Percentiles rank a stretch among this genome's conserved stretches.
phyloP scores from a whole-genome alignment of 805 yeast species.

The Nakazawaea ernobii region DNA sequence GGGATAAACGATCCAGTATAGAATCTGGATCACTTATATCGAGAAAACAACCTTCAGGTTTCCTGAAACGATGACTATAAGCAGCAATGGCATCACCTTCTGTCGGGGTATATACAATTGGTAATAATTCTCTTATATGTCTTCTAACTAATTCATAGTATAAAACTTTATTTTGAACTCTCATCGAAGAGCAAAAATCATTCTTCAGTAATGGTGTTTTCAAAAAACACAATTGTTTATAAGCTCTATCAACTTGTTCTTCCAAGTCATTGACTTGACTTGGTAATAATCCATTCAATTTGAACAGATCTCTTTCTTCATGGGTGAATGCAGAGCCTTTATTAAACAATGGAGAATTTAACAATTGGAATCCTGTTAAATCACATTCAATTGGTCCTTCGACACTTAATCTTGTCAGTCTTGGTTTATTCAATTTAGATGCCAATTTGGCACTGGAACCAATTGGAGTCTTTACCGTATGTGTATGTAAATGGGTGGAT shows the following conservation, averaged over 20 bases:
- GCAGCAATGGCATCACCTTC: constrained; percentile 96
- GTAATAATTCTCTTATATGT: constrained; percentile 82
- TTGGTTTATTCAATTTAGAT: constrained; percentile 45
- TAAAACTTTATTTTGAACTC: constrained; percentile 85
- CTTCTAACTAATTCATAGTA: constrained; percentile 84
- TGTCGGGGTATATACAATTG: constrained; percentile 82
- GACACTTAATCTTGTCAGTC: constrained; percentile 55
- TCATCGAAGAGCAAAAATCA: constrained; percentile 87
- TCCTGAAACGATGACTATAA: constrained; percentile 87
- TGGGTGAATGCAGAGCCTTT: constrained; percentile 92
- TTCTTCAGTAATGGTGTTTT: constrained; percentile 86
- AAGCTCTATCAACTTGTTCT: constrained; percentile 90
- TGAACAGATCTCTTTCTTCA: constrained; percentile 80
- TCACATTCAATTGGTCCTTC: constrained; percentile 82
- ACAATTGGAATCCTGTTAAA: constrained; percentile 66
- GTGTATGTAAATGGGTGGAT: constrained; percentile 11
- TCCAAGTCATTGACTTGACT: constrained; percentile 76
- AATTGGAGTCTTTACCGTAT: constrained; percentile 46
- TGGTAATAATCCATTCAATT: constrained; percentile 76
- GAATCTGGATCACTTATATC: constrained; percentile 77
- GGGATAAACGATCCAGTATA: constrained; percentile 68
- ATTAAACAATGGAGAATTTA: constrained; percentile 87
- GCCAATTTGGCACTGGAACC: constrained; percentile 45
- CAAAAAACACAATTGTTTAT: constrained; percentile 71
- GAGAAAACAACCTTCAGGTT: constrained; percentile 93